Conservation (phyloP, 345 rosid species). For the Dipteronia sinensis region DNA sequence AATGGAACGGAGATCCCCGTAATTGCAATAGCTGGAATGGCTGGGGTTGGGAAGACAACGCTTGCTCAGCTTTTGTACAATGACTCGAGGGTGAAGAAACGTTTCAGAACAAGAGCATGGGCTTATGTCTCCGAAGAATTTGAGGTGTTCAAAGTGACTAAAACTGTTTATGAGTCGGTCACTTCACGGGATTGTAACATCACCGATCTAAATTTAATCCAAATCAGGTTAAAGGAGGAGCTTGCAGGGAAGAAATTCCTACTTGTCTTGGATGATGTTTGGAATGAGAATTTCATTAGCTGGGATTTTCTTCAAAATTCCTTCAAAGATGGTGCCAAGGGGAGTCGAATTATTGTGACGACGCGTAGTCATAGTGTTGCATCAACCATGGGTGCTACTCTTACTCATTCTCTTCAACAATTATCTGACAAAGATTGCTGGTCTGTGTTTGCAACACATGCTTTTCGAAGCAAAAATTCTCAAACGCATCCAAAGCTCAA, state of each 20-base stretch:
- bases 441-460: conserved; percentile 32
- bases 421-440: conserved; percentile 26
- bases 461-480: conserved; percentile 15
- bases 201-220: conserved; percentile 38
- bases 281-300: conserved; percentile 30
- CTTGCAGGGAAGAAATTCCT: conserved; percentile 28
- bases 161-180: conserved; percentile 34
- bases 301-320: conserved; percentile 39
- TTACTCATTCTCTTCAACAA: conserved; percentile 28
- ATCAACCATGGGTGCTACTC: conserved; percentile 20
- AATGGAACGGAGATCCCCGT: background rate
- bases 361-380: conserved; percentile 37
- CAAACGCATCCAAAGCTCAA: conserved; percentile 24
- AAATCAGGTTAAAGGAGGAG: conserved; percentile 34
- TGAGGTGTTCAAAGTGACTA: conserved; percentile 40
- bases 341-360: conserved; percentile 43
- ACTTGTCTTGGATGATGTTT: conserved; percentile 43
- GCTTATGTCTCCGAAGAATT: conserved; percentile 45
- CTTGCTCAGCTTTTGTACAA: conserved; percentile 42
- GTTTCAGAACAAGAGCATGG: conserved; percentile 35
- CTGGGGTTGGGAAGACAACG: conserved; percentile 49
- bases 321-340: conserved; percentile 24
- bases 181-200: conserved; percentile 27
- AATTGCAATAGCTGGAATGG: conserved; percentile 31
- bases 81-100: conserved; percentile 21